A percentile compares a stretch with the other conserved stretches of the same genome.
phyloP scores from a whole-genome alignment of 306 rosid species.

The Castanea crenata region DNA sequence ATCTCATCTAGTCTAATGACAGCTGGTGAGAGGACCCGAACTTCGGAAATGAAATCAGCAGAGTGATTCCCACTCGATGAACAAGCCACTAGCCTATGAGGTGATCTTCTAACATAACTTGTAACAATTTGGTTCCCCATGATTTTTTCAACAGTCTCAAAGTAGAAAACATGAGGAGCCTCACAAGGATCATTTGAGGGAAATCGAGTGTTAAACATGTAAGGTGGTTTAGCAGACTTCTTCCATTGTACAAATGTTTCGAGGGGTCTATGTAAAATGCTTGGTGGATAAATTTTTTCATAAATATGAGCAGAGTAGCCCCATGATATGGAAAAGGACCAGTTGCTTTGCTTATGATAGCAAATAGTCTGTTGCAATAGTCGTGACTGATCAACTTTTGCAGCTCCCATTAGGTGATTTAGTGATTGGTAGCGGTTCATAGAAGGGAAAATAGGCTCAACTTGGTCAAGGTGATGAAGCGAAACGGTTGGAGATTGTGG shows the following conservation, averaged over 20 bases:
- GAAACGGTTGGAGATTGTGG: neutral
- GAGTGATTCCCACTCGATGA: neutral
- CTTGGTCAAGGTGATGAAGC: neutral
- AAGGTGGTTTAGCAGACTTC: neutral
- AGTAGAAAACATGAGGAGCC: neutral
- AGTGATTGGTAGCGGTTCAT: neutral
- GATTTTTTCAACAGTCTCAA: neutral
- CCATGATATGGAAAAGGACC: slow-evolving; percentile 1
- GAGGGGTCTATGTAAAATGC: neutral
- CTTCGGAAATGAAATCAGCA: neutral
- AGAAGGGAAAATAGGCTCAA: neutral
- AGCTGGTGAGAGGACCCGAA: neutral
- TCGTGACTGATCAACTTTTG: neutral
- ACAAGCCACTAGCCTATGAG: neutral
- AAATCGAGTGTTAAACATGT: neutral
- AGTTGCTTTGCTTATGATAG: neutral
- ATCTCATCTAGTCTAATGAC: neutral
- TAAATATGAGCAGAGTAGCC: neutral
- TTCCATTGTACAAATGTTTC: neutral
- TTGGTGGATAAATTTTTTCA: neutral
- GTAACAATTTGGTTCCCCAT: neutral
- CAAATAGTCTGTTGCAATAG: neutral
- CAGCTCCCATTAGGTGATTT: neutral
- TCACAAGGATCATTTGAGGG: neutral
- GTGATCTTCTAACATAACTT: neutral